Evolutionary conservation across 73 alveolate species (phyloP).

Genomic region (Uronychia binucleata): DNA sequence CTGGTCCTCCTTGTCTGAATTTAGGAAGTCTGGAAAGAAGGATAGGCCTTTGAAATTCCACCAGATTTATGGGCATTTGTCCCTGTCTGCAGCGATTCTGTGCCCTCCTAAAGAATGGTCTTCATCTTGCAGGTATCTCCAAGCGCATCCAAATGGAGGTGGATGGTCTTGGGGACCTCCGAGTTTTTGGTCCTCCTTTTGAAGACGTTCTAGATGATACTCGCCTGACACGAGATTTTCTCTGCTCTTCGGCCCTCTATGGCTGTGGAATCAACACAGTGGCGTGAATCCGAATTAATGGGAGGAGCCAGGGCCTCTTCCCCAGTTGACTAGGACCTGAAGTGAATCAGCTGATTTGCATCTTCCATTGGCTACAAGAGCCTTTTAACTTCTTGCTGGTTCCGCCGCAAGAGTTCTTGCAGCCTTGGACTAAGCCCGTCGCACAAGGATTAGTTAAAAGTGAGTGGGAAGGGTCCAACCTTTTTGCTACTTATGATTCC

Average conservation of each 20-base stretch:
- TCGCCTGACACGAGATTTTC: no score
- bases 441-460: no score
- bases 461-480: no score
- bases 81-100: neutral
- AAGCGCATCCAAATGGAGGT: neutral
- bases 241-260: no score
- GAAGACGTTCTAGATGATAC: neutral
- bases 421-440: neutral
- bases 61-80: neutral
- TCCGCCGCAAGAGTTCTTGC: neutral
- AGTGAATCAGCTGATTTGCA: neutral
- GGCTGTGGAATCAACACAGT: no score
- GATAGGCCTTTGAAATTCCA: neutral
- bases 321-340: neutral
- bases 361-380: neutral
- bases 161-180: neutral
- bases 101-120: neutral
- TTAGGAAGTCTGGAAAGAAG: neutral
- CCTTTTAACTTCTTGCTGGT: neutral
- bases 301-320: no score
- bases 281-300: no score
- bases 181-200: neutral
- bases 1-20: neutral
- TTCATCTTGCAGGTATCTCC: neutral
- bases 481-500: no score